Percentiles rank a stretch among this genome's conserved stretches.
Evolutionary conservation across 768 basidiomycete species (phyloP).

Genomic region (Podaxis sp.): DNA sequence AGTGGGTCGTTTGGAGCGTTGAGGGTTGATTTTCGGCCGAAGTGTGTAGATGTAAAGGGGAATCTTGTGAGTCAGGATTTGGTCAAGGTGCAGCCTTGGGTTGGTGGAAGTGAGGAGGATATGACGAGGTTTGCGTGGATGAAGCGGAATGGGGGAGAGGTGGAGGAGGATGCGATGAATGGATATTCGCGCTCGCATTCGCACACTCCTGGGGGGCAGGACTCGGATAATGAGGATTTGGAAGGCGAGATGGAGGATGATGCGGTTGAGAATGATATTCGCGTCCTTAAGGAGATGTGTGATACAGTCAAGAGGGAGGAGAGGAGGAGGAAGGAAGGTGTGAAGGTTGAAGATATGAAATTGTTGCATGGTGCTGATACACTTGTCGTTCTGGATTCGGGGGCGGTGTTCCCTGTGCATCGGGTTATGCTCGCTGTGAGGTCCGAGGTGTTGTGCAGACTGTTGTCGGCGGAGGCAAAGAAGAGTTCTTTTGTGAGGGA

Average conservation of each 20-base stretch:
- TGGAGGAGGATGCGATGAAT: not conserved
- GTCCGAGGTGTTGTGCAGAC: constrained; percentile 35
- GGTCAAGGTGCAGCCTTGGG: constrained; percentile 60
- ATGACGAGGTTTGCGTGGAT: not conserved
- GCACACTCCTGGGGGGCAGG: not conserved
- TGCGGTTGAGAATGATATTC: constrained; percentile 32
- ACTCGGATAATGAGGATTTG: constrained; percentile 21
- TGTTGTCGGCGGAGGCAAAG: constrained; percentile 27
- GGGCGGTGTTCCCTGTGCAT: constrained; percentile 56
- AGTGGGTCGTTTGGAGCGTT: constrained; percentile 89
- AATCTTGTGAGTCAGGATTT: constrained; percentile 63
- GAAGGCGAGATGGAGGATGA: constrained; percentile 34
- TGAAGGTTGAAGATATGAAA: constrained; percentile 16
- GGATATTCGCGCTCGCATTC: not conserved
- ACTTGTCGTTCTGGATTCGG: constrained; percentile 37
- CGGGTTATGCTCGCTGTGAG: constrained; percentile 62
- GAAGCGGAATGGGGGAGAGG: not conserved
- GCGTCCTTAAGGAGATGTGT: constrained; percentile 27
- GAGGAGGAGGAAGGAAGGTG: constrained; percentile 16
- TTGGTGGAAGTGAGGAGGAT: constrained; percentile 13
- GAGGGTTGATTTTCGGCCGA: constrained; percentile 63
- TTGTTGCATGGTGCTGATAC: constrained; percentile 61
- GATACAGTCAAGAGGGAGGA: constrained; percentile 25
- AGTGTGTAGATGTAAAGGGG: constrained; percentile 51
- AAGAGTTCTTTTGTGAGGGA: constrained; percentile 9